Percentiles rank a stretch among this genome's conserved stretches.
Conservation (phyloP, 169 alveolate genomes). For the Pseudocohnilembus persalinus region DNA sequence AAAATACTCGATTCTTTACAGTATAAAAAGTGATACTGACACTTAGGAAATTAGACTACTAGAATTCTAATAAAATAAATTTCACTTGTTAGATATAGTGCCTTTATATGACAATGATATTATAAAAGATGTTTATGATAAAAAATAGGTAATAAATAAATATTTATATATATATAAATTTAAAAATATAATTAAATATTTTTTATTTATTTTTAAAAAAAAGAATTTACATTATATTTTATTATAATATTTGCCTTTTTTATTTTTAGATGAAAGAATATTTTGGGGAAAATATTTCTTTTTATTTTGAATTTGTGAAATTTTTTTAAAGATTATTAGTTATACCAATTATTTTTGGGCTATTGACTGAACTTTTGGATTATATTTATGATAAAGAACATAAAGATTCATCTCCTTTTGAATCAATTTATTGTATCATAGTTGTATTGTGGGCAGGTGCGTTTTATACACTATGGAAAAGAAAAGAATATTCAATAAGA, state of each 20-base stretch:
- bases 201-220: no score
- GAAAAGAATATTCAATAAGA: slow-evolving; percentile 11
- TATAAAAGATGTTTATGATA: no score
- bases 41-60: no score
- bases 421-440: slow-evolving; percentile 30
- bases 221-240: no score
- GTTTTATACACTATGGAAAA: slow-evolving; percentile 29
- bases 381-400: slow-evolving; percentile 3
- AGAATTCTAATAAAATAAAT: background rate
- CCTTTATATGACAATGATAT: background rate
- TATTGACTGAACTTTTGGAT: slow-evolving; percentile 20
- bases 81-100: background rate
- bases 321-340: slow-evolving; percentile 19
- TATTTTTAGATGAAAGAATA: background rate
- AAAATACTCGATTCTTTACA: background rate
- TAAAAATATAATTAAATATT: no score
- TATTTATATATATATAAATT: no score
- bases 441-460: slow-evolving; percentile 35
- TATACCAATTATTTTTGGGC: slow-evolving; percentile 17
- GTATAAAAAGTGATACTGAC: background rate
- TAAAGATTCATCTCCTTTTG: slow-evolving; percentile 35
- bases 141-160: background rate
- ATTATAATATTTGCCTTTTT: no score
- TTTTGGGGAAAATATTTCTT: slow-evolving; percentile 36
- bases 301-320: slow-evolving; percentile 37